Evolutionary conservation across 768 basidiomycete species (phyloP).

Genomic region (Macrolepiota dolichaula): DNA sequence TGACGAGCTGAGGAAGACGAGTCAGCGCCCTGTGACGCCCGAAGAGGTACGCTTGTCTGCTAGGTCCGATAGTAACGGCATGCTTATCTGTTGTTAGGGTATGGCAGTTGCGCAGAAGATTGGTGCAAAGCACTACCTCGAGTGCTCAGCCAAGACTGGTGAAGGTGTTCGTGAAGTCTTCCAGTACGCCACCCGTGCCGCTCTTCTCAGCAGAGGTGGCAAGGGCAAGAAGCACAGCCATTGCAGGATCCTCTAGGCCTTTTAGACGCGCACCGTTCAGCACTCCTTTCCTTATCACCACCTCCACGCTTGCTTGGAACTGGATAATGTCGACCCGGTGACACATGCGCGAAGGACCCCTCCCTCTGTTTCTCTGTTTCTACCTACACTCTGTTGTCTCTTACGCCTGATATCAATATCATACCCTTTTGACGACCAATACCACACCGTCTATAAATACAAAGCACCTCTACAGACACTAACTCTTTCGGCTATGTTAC

Average conservation of each 20-base stretch:
- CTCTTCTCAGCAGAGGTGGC: conserved; percentile 63
- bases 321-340: background rate
- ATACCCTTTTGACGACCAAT: conserved; percentile 13
- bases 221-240: conserved; percentile 35
- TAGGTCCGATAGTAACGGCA: background rate
- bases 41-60: conserved; percentile 68
- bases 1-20: conserved; percentile 91
- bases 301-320: background rate
- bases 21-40: conserved; percentile 90
- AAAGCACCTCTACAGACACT: background rate
- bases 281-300: background rate
- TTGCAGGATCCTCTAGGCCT: conserved; percentile 27
- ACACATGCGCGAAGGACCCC: conserved; percentile 4
- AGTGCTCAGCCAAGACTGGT: conserved; percentile 94
- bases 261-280: background rate
- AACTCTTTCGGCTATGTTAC: background rate
- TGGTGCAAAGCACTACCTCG: conserved; percentile 92
- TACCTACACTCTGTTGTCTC: conserved; percentile 11
- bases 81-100: conserved; percentile 48
- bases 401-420: conserved; percentile 8
- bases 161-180: conserved; percentile 98
- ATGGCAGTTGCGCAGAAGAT: conserved; percentile 96
- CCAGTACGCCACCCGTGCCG: conserved; percentile 94
- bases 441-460: conserved; percentile 6
- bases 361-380: conserved; percentile 2